Conservation (phyloP, 208 protist genomes). For the Trypanosoma melophagium region DNA sequence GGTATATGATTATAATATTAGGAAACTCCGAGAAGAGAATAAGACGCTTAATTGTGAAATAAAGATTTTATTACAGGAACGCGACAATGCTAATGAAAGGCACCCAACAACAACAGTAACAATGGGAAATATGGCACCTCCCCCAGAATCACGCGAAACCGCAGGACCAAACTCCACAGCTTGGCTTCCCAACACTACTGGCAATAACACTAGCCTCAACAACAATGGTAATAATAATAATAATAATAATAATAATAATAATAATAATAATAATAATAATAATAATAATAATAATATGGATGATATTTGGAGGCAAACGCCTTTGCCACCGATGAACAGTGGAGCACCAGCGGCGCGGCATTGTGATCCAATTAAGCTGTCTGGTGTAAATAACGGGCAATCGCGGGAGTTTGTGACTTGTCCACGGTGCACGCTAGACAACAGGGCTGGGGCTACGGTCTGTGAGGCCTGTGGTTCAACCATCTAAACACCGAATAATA, state of each 20-base stretch:
- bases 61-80: not conserved
- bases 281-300: not conserved
- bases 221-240: not conserved
- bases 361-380: not conserved
- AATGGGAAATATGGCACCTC: not conserved
- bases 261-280: not conserved
- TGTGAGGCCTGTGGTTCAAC: conserved; percentile 11
- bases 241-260: not conserved
- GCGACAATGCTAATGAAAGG: not conserved
- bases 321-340: too few species aligned
- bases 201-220: too few species aligned
- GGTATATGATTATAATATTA: conserved; percentile 19
- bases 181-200: not conserved
- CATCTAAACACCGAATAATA: conserved; percentile 2
- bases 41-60: conserved; percentile 7
- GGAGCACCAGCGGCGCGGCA: not conserved
- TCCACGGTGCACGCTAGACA: conserved; percentile 11
- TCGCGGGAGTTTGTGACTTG: not conserved
- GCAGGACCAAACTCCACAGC: not conserved
- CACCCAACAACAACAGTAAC: not conserved
- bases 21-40: conserved; percentile 17
- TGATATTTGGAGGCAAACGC: not conserved
- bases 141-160: not conserved
- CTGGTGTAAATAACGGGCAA: not conserved
- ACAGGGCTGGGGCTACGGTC: not conserved